These are phyloP conservation scores for Lodderomyces theae DNA, from an alignment of 1,139 yeast species.

Conservation along the genomic window DNA sequence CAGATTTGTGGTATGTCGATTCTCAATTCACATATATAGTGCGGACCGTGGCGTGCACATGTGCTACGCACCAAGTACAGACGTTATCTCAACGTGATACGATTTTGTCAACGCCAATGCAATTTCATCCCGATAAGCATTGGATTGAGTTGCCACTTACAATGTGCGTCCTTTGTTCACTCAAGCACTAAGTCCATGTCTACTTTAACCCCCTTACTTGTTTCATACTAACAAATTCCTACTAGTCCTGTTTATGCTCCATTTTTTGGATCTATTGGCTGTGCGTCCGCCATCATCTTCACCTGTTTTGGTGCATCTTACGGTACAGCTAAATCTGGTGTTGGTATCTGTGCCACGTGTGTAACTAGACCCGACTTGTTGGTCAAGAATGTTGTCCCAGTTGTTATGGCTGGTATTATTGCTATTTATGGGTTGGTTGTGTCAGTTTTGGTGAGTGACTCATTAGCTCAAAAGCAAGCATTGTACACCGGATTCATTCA, in stretches of 20 bases:
- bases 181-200: too few species aligned
- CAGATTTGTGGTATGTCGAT: slow-evolving; percentile 55
- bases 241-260: slow-evolving; percentile 81
- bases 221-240: not conserved
- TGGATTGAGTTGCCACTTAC: too few species aligned
- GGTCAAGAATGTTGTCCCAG: slow-evolving; percentile 90
- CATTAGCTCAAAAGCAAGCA: slow-evolving; percentile 84
- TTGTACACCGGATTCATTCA: slow-evolving; percentile 93
- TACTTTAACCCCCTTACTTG: too few species aligned
- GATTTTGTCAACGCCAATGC: too few species aligned
- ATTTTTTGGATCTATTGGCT: slow-evolving; percentile 96
- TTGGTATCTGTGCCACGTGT: slow-evolving; percentile 98
- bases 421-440: slow-evolving; percentile 99
- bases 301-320: slow-evolving; percentile 99
- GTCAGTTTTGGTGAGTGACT: slow-evolving; percentile 89
- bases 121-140: too few species aligned
- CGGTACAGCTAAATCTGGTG: slow-evolving; percentile 99
- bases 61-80: too few species aligned
- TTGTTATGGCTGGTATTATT: slow-evolving; percentile 99
- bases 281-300: slow-evolving; percentile 98
- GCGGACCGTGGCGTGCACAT: too few species aligned
- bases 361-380: slow-evolving; percentile 94
- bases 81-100: too few species aligned
- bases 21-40: not conserved
- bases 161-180: too few species aligned